Percentiles rank a stretch among this genome's conserved stretches.
Evolutionary conservation across 306 rosid species (phyloP).

Genomic region (Glycine soja): DNA sequence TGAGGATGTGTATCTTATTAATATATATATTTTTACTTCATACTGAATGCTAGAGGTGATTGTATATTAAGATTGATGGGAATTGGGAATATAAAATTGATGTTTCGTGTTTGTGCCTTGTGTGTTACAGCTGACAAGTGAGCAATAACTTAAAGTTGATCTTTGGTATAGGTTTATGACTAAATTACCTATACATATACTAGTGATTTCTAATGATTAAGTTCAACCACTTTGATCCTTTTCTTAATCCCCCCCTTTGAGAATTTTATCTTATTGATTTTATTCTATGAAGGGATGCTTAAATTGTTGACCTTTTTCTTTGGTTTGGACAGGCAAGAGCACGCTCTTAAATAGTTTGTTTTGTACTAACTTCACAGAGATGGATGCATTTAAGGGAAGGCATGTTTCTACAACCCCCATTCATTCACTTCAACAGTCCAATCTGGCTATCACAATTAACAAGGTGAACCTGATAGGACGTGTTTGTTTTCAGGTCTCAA

Average conservation of each 20-base stretch:
- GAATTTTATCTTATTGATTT: not conserved
- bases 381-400: constrained; percentile 96
- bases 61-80: not conserved
- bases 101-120: not conserved
- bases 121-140: not conserved
- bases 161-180: not conserved
- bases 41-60: constrained; percentile 21
- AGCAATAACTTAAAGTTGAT: constrained; percentile 10
- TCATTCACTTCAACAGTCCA: not conserved
- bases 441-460: not conserved
- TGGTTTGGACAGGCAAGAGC: constrained; percentile 81
- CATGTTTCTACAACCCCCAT: constrained; percentile 46
- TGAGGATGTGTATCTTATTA: constrained; percentile 27
- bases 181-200: not conserved
- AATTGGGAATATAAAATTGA: not conserved
- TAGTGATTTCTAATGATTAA: constrained; percentile 19
- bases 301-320: not conserved
- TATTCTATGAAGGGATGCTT: not conserved
- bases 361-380: constrained; percentile 81
- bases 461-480: constrained; percentile 5
- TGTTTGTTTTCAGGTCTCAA: constrained; percentile 76
- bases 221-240: too few species aligned
- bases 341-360: constrained; percentile 82
- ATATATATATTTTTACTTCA: constrained; percentile 1
- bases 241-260: not conserved